Percentiles rank a stretch among this genome's conserved stretches.
These are phyloP conservation scores for Penicillium occitanis DNA, from an alignment of 2,329 filamentous ascomycete genomes.

Conservation along the genomic window DNA sequence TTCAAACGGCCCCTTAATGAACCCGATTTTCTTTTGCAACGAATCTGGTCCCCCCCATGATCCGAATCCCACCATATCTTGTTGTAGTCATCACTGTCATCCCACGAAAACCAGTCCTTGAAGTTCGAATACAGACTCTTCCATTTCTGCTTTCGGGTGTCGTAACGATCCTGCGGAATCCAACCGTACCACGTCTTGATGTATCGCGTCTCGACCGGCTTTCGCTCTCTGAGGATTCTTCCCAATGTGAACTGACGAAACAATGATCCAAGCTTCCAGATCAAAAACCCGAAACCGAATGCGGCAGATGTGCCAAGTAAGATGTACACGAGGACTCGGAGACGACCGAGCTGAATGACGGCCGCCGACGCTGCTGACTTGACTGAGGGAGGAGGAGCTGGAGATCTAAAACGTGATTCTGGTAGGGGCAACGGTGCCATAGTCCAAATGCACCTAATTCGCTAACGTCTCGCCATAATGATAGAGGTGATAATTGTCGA, in stretches of 20 bases:
- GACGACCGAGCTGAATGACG: constrained; percentile 28
- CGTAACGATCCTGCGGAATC: constrained; percentile 35
- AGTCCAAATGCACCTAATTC: background rate
- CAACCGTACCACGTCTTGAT: constrained; percentile 47
- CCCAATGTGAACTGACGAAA: constrained; percentile 38
- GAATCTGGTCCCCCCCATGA: background rate
- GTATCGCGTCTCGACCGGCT: constrained; percentile 34
- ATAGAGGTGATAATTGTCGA: constrained; percentile 9
- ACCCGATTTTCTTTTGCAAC: background rate
- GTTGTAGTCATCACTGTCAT: constrained; percentile 37
- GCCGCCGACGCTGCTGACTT: constrained; percentile 19
- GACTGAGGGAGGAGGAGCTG: background rate
- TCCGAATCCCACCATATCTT: constrained; percentile 45
- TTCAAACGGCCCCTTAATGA: background rate
- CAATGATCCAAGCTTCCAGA: constrained; percentile 42
- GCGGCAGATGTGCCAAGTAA: constrained; percentile 40
- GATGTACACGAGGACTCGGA: constrained; percentile 34
- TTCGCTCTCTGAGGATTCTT: constrained; percentile 36
- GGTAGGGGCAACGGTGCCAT: constrained; percentile 19
- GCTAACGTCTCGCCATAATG: constrained; percentile 17
- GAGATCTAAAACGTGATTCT: background rate
- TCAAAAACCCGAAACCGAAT: constrained; percentile 38
- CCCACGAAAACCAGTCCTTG: constrained; percentile 35
- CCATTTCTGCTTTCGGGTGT: constrained; percentile 31
- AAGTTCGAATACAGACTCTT: constrained; percentile 26